phyloP scores from a whole-genome alignment of 192 early-diverging fungal genomes.

The Mortierella hygrophila region DNA sequence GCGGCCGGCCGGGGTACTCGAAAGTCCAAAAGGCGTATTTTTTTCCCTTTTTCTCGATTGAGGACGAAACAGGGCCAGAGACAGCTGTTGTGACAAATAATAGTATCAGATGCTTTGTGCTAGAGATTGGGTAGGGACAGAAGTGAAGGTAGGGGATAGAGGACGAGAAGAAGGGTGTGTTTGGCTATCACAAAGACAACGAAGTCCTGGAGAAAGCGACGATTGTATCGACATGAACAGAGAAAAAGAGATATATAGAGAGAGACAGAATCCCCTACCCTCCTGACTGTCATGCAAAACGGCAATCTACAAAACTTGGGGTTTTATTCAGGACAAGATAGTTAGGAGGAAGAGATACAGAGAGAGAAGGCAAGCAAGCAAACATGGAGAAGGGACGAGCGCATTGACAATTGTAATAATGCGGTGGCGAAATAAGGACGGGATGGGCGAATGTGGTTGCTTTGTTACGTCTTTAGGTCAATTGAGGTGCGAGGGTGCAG shows the following conservation, averaged over 20 bases:
- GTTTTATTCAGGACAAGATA: too few species aligned
- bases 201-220: not conserved
- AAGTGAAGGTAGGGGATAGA: not conserved
- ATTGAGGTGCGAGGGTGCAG: not conserved
- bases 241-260: not conserved
- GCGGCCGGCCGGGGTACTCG: not conserved
- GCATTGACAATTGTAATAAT: not conserved
- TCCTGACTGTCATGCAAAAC: not conserved
- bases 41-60: not conserved
- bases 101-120: not conserved
- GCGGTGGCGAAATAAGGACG: not conserved
- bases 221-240: not conserved
- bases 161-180: not conserved
- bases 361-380: not conserved
- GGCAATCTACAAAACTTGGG: too few species aligned
- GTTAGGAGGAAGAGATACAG: too few species aligned
- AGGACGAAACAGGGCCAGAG: slow-evolving; percentile 9
- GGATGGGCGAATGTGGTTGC: not conserved
- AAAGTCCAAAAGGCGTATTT: not conserved
- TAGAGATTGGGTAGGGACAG: too few species aligned
- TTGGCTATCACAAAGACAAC: not conserved
- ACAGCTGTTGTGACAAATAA: not conserved
- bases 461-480: slow-evolving; percentile 6
- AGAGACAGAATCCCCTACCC: too few species aligned
- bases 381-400: not conserved